Conservation (phyloP, 306 rosid genomes). For the Gleditsia sinensis region DNA sequence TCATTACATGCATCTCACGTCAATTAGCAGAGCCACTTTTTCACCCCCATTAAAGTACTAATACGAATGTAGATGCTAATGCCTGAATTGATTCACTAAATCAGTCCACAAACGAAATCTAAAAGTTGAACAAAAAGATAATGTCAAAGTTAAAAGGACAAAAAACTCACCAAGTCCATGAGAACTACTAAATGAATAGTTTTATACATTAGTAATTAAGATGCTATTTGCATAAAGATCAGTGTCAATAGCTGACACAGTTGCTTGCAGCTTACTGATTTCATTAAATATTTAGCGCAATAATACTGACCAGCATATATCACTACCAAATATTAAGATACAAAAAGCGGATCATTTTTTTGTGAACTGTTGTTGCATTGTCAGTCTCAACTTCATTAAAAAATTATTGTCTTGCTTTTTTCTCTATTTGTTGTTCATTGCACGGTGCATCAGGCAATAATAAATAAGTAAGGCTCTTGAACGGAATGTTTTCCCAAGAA, state of each 20-base stretch:
- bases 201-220: not conserved
- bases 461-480: not conserved
- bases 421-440: not conserved
- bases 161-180: not conserved
- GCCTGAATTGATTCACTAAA: constrained; percentile 10
- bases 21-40: not conserved
- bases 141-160: not conserved
- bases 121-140: not conserved
- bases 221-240: no score
- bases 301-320: not conserved
- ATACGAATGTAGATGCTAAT: not conserved
- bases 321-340: not conserved
- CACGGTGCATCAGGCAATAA: not conserved
- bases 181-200: not conserved
- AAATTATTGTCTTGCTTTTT: no score
- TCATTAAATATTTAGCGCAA: not conserved
- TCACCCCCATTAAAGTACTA: not conserved
- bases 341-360: not conserved
- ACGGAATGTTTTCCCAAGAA: no score
- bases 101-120: not conserved
- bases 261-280: not conserved
- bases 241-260: no score
- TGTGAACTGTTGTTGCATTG: not conserved
- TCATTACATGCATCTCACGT: not conserved
- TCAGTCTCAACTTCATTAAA: no score